Evolutionary conservation across 2,329 filamentous ascomycete species (phyloP).

Genomic region (Didymella exigua): DNA sequence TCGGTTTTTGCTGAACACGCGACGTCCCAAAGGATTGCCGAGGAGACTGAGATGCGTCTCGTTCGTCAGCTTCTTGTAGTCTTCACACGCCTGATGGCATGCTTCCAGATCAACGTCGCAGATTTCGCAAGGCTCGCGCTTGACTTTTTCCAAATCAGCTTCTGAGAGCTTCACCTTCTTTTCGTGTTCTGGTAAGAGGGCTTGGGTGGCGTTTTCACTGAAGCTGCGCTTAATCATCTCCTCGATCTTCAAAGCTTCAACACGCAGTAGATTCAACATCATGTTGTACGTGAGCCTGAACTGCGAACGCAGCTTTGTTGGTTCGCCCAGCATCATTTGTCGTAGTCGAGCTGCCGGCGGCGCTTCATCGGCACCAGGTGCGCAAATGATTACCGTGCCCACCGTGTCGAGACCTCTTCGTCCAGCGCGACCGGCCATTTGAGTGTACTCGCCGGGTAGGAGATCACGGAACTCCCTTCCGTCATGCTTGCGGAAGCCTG

Average conservation of each 20-base stretch:
- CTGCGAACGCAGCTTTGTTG: slow-evolving; percentile 92
- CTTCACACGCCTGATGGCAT: slow-evolving; percentile 82
- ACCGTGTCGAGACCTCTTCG: slow-evolving; percentile 91
- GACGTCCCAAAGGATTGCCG: slow-evolving; percentile 79
- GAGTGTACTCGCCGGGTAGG: slow-evolving; percentile 93
- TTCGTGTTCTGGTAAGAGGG: slow-evolving; percentile 90
- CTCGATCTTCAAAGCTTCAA: slow-evolving; percentile 97
- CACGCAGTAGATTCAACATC: slow-evolving; percentile 93
- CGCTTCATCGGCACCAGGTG: slow-evolving; percentile 79
- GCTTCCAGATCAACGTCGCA: slow-evolving; percentile 81
- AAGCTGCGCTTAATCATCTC: slow-evolving; percentile 99
- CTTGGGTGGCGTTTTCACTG: slow-evolving; percentile 96
- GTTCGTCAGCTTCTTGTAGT: slow-evolving; percentile 77
- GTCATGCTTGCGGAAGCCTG: slow-evolving; percentile 94
- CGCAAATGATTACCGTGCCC: slow-evolving; percentile 92
- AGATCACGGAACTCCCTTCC: slow-evolving; percentile 90
- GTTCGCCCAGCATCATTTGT: slow-evolving; percentile 94
- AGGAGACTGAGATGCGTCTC: slow-evolving; percentile 80
- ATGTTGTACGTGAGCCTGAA: slow-evolving; percentile 99
- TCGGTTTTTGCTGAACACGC: slow-evolving; percentile 76
- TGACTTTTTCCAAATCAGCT: slow-evolving; percentile 87
- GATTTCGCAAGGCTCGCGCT: slow-evolving; percentile 78
- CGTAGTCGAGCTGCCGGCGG: slow-evolving; percentile 82
- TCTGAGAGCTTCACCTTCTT: slow-evolving; percentile 92
- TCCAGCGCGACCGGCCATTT: slow-evolving; percentile 96